phyloP scores from a whole-genome alignment of 1,284 basidiomycete genomes.

The Trametes hirsuta region DNA sequence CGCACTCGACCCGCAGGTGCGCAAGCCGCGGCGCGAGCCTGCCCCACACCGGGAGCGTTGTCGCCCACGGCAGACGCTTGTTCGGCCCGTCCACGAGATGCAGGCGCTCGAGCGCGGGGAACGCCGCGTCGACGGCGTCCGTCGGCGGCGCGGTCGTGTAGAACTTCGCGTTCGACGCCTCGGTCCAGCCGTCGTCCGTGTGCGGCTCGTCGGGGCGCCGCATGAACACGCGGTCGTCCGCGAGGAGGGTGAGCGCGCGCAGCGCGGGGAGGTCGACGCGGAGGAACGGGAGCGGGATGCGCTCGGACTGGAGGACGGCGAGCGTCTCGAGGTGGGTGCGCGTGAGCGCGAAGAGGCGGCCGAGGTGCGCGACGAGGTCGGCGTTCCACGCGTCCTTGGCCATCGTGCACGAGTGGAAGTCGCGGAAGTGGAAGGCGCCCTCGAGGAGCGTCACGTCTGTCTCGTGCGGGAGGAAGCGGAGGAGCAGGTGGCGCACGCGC shows the following conservation, averaged over 20 bases:
- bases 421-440: conserved; percentile 10
- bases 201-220: not conserved
- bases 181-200: not conserved
- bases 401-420: conserved; percentile 12
- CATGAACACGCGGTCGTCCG: conserved; percentile 16
- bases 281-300: conserved; percentile 14
- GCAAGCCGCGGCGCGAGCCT: conserved; percentile 7
- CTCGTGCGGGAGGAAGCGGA: conserved; percentile 12
- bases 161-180: conserved; percentile 3
- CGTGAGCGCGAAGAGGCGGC: conserved; percentile 12
- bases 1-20: not conserved
- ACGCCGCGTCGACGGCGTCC: conserved; percentile 1
- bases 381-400: conserved; percentile 18
- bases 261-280: conserved; percentile 9
- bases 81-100: conserved; percentile 7
- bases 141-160: not conserved
- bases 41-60: conserved; percentile 11
- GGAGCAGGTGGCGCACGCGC: conserved; percentile 12
- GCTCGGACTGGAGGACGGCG: conserved; percentile 9
- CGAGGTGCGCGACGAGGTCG: conserved; percentile 3
- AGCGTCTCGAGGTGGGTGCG: conserved; percentile 12
- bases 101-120: conserved; percentile 13
- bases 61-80: conserved; percentile 3
- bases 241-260: conserved; percentile 12
- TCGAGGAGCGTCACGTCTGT: conserved; percentile 15